A percentile compares a stretch with the other conserved stretches of the same genome.
Conservation (phyloP, 148 eudicot genomes). For the Suaeda aralocaspica region DNA sequence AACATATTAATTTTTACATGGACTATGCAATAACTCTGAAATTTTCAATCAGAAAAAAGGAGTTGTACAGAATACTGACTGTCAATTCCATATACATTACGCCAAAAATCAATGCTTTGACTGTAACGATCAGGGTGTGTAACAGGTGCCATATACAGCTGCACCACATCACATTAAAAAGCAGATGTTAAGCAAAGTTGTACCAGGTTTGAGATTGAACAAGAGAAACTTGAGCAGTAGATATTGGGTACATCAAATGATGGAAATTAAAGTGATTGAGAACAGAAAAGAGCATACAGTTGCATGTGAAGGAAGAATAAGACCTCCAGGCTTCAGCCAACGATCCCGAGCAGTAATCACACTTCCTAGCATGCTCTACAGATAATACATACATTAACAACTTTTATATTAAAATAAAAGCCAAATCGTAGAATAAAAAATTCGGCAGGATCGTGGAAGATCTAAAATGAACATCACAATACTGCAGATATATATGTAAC, state of each 20-base stretch:
- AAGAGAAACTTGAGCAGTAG: not conserved
- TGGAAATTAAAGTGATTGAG: not conserved
- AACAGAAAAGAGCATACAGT: constrained; percentile 41
- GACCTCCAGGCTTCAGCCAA: constrained; percentile 99
- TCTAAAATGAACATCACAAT: not conserved
- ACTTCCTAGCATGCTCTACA: constrained; percentile 98
- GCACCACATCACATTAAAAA: constrained; percentile 32
- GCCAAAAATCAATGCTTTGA: constrained; percentile 95
- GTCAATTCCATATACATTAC: constrained; percentile 91
- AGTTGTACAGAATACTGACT: constrained; percentile 49
- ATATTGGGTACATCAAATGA: constrained; percentile 7
- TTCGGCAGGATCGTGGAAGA: not conserved
- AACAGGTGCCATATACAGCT: constrained; percentile 93
- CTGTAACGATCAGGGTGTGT: constrained; percentile 88
- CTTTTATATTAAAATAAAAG: not conserved
- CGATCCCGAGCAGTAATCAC: constrained; percentile 94
- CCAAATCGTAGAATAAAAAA: not conserved
- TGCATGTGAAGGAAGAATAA: constrained; percentile 95
- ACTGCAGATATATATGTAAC: too few species aligned
- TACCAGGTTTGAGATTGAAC: constrained; percentile 8
- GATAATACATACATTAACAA: not conserved
- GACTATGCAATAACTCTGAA: not conserved
- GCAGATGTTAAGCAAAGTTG: constrained; percentile 18
- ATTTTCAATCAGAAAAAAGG: constrained; percentile 1
- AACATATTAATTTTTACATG: not conserved